Evolutionary conservation across 164 flowering plant species (phyloP), one percentile per base, ranked within the genome.

Genomic region (Piper betle): DNA sequence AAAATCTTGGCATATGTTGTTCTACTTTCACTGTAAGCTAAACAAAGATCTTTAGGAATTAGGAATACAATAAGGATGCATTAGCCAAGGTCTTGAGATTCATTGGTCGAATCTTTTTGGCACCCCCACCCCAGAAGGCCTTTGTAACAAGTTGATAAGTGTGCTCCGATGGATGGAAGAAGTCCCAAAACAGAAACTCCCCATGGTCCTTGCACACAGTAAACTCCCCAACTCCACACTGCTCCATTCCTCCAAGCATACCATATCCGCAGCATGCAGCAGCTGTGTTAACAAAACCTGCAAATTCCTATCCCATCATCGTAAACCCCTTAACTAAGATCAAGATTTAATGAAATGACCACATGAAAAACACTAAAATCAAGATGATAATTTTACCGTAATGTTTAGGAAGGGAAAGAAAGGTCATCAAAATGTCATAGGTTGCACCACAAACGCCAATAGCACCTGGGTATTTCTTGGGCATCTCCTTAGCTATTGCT

Each of bases 211-310:
- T 12, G 59, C 89, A 86, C 2, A 76, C 37, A 50, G 62, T 80
- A 71, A 78, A 86, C 5, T 80, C 80, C 62, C 75, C 82, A 40
- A n/a, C 75, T 1, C 89, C 89, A 62, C 93, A 86, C 62, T 82
- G 93, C 59, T 77, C 16, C 67, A 69, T 40, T 65, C 93, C 89
- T 62, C 84, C 67, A 0, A 86, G 77, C 16, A 63, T 62, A 39
- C 93, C 87, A n/a, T 53, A 75, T 2, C 89, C 89, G 67, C 93
- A 86, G 48, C 89, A 84, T 18, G 93, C 93, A 58, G 62, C 67
- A 1, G 73, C 8, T 52, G 73, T 81, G 61, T 86, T 73, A 1
- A 25, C 9, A 55, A 80, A 80, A 20, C 86, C 91, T 83, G 71
- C 50, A 43, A 43, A 43, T 6, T 8, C 50, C 9, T 4, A 41